phyloP scores from a whole-genome alignment of 352 stramenopile genomes.

The Elongisporangium undulatum region DNA sequence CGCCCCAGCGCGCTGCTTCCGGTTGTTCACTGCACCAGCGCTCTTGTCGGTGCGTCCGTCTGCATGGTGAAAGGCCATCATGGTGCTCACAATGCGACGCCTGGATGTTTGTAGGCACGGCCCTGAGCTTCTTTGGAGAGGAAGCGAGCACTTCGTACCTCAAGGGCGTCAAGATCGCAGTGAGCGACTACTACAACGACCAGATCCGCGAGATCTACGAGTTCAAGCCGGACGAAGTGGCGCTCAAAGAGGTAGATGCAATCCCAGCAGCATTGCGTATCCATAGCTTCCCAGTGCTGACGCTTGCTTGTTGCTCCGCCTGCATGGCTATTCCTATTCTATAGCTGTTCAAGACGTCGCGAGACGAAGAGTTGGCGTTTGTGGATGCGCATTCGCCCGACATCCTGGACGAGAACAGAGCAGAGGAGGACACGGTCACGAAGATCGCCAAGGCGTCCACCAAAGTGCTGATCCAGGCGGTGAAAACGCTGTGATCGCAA shows the following conservation, averaged over 20 bases:
- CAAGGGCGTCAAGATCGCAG: slow-evolving; percentile 66
- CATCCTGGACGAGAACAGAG: slow-evolving; percentile 27
- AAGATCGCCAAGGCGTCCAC: slow-evolving; percentile 54
- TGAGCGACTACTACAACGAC: slow-evolving; percentile 88
- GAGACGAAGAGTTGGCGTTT: slow-evolving; percentile 73
- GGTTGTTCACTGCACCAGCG: slow-evolving; percentile 44
- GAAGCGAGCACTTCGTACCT: slow-evolving; percentile 62
- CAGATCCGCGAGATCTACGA: slow-evolving; percentile 87
- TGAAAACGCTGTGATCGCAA: slow-evolving; percentile 30
- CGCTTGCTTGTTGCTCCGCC: not conserved
- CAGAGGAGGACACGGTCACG: slow-evolving; percentile 29
- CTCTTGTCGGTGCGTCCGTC: slow-evolving; percentile 32
- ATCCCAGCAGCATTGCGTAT: too few species aligned
- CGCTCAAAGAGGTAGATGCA: slow-evolving; percentile 66
- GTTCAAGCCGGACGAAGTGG: slow-evolving; percentile 36
- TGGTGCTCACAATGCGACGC: not conserved
- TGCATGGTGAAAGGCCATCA: not conserved
- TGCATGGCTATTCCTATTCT: slow-evolving; percentile 1
- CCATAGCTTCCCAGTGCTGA: not conserved
- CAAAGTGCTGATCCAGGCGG: slow-evolving; percentile 51
- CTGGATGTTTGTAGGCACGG: slow-evolving; percentile 18
- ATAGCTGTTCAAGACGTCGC: slow-evolving; percentile 65
- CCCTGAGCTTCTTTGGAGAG: slow-evolving; percentile 49
- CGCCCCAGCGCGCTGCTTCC: slow-evolving; percentile 64
- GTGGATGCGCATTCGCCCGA: slow-evolving; percentile 57